Evolutionary conservation across 441 rosid species (phyloP).

Genomic region (Gossypium schwendimanii): DNA sequence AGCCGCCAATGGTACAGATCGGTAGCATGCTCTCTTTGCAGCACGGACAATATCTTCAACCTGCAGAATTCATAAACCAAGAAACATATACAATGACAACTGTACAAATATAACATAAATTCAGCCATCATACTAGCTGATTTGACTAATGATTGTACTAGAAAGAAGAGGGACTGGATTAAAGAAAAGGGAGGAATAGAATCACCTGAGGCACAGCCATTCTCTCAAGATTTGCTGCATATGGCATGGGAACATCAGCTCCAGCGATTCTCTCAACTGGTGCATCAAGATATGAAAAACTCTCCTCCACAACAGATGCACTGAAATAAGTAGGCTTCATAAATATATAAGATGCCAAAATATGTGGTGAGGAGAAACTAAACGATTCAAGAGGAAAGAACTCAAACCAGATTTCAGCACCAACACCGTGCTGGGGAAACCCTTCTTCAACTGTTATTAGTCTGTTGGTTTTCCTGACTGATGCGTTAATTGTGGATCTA

Average conservation of each 20-base stretch:
- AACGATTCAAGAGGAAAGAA: not conserved
- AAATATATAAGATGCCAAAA: not conserved
- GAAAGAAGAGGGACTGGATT: not conserved
- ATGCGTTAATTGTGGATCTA: constrained; percentile 56
- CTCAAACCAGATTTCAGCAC: constrained; percentile 68
- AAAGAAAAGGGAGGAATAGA: not conserved
- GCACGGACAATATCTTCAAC: constrained; percentile 70
- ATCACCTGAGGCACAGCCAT: constrained; percentile 70
- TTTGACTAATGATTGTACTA: not conserved
- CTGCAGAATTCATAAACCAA: constrained; percentile 26
- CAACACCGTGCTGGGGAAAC: constrained; percentile 78
- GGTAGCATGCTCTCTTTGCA: constrained; percentile 69
- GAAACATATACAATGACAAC: not conserved
- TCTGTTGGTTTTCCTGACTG: constrained; percentile 77
- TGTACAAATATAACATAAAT: not conserved
- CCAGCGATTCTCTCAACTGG: constrained; percentile 71
- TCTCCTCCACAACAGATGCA: constrained; percentile 56
- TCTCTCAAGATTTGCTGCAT: constrained; percentile 71
- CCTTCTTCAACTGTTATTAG: constrained; percentile 79
- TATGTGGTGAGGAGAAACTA: not conserved
- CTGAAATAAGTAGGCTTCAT: constrained; percentile 17
- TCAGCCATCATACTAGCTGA: not conserved
- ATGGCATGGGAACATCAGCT: constrained; percentile 81
- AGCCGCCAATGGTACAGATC: constrained; percentile 48
- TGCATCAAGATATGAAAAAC: constrained; percentile 68